Evolutionary conservation across 352 stramenopile species (phyloP).

Genomic region (Pythium periplocum): DNA sequence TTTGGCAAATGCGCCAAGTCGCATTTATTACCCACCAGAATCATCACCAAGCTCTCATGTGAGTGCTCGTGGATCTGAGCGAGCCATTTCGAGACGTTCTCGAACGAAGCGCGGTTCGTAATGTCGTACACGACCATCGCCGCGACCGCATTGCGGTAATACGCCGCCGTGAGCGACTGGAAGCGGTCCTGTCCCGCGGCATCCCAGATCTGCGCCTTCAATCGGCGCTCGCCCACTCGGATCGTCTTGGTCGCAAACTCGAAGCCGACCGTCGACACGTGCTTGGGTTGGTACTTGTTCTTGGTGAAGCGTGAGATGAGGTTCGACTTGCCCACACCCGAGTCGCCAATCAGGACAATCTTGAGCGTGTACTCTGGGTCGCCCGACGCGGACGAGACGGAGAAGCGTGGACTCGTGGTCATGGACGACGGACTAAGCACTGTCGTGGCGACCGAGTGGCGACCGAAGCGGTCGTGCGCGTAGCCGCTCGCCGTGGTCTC

Average conservation of each 20-base stretch:
- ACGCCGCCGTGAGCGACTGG: constrained; percentile 88
- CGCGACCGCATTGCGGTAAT: constrained; percentile 88
- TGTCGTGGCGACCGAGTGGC: constrained; percentile 14
- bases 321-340: constrained; percentile 84
- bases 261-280: constrained; percentile 80
- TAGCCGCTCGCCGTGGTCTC: constrained; percentile 10
- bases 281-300: constrained; percentile 81
- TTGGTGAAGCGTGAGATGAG: constrained; percentile 87
- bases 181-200: constrained; percentile 89
- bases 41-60: constrained; percentile 76
- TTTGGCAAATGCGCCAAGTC: constrained; percentile 73
- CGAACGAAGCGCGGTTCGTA: constrained; percentile 81
- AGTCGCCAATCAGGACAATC: constrained; percentile 87
- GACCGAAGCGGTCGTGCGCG: constrained; percentile 32
- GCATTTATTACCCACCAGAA: constrained; percentile 87
- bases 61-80: constrained; percentile 77
- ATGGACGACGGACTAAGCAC: constrained; percentile 25
- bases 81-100: constrained; percentile 74
- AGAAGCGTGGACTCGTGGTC: constrained; percentile 47
- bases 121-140: constrained; percentile 93
- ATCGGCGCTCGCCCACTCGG: constrained; percentile 69
- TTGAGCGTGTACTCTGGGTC: constrained; percentile 76
- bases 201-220: constrained; percentile 89
- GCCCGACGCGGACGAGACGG: constrained; percentile 19
- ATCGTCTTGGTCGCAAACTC: constrained; percentile 88